Evolutionary conservation across 2,329 filamentous ascomycete species (phyloP), one percentile per base, ranked within the genome.

Genomic region (Podosphaera fusca): DNA sequence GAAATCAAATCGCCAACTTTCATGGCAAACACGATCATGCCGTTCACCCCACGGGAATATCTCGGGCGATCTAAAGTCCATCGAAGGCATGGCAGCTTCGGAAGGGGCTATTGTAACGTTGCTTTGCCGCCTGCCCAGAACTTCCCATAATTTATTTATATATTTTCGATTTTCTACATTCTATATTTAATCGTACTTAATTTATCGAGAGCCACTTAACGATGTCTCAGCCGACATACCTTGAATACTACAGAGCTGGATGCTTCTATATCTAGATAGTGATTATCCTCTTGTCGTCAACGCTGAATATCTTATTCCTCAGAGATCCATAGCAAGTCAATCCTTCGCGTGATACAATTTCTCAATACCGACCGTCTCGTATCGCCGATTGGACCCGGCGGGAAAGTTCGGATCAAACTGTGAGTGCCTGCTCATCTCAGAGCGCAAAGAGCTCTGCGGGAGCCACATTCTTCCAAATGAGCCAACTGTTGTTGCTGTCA

Each of bases 401-500:
- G 3, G n/a, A 42, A 42, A 8, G 38, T 14, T 42, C 38, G 38
- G 38, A 42, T 42, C 38, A 42, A 42, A 12, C 38, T 4, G 38
- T 42, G 9, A 42, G 38, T 42, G 38, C 38, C 38, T 14, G 38
- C 38, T 42, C 38, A 12, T 14, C 38, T 14, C n/a, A 14, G 10
- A 42, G 38, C 38, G 9, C 10, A 6, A 12, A 42, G 3, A 42
- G 38, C 38, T 42, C 9, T 14, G 38, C 10, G 10, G 3, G 38
- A 42, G 38, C 38, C 5, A 42, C 5, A 42, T 7, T 12, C 38
- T 8, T 12, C 38, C n/a, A 42, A 56, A 68, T 64, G 47, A 34
- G 31, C 8, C 31, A 30, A 50, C 10, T 31, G 29, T 34, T 50
- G 47, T 34, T 8, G 29, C 47, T 50, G 31, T 34, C 47, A 7